Base-by-base conservation (phyloP, 306 rosid species). In the Arachis hypogaea region DNA sequence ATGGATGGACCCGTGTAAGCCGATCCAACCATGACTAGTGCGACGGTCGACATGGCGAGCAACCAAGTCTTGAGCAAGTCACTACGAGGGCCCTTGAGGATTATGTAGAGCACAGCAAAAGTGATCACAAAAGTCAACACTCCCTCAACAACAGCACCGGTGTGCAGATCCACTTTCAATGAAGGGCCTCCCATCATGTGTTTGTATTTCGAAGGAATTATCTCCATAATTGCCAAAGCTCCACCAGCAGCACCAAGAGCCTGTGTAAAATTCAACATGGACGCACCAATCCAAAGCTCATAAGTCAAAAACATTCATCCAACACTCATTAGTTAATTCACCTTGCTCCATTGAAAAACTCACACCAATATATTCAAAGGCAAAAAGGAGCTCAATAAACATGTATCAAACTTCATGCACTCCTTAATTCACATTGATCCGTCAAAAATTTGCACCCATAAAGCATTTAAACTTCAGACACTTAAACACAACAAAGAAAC, bases 221-320 rank as follows among this genome's bases (percentile, higher is more conserved):
- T 83, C 78, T 90, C 93, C 72, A 75, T 82, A 52, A 93, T 84
- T 47, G 93, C 92, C 81, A 93, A 16, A 14, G 90, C 93, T 63
- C 98, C 98, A 7, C 87, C 95, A 5, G 82, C 98, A 69, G 97
- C 98, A 55, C 97, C 98, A 42, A 86, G 71, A 7, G 97, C 95
- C 98, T 88, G 69, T 38, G 71, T 16, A 58, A 58, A 7, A 22
- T 33, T 33, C 38, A 59, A 5, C 60, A n/a, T 6, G 22, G 14
- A n/a, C 47, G 74, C 38, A 40, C 65, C 63, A 14, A 57, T 33
- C 3, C 38, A 3, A n/a, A 44, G 30, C 9, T 42, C 36, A 22
- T 7, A 52, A 63, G 3, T 16, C 51, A 14, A 52, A 36, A 52
- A 16, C 8, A 69, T 40, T 62, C 6, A 72, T 57, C 75, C 75